Evolutionary conservation across 306 rosid species (phyloP).

Genomic region (Vigna angularis): DNA sequence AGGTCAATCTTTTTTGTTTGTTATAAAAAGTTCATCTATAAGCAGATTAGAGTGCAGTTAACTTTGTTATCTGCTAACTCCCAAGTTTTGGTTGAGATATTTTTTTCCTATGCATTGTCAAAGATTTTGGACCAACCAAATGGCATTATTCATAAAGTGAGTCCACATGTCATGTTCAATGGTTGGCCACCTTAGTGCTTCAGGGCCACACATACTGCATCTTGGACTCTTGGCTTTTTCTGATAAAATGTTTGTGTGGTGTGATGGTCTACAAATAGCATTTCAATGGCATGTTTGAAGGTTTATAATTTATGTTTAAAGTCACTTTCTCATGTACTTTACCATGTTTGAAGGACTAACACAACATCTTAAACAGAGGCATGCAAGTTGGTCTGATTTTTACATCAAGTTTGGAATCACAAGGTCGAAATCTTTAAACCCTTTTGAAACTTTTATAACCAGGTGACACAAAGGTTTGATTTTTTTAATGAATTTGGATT

Average conservation of each 20-base stretch:
- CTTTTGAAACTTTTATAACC: neutral
- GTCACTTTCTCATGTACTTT: neutral
- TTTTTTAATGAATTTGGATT: too few relatives aligned
- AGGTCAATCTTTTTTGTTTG: neutral
- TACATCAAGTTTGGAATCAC: neutral
- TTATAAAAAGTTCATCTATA: neutral
- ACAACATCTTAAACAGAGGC: neutral
- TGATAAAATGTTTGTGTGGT: neutral
- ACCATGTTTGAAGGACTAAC: neutral
- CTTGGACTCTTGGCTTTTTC: conserved; percentile 9
- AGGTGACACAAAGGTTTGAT: too few relatives aligned
- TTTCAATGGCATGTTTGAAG: neutral
- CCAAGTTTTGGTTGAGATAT: neutral
- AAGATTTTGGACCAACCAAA: neutral
- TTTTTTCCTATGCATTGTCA: neutral
- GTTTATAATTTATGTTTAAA: neutral
- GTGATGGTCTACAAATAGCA: neutral
- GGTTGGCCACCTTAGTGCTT: conserved; percentile 40
- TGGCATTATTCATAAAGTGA: conserved; percentile 2
- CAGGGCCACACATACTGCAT: conserved; percentile 40
- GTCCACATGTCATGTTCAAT: conserved; percentile 6
- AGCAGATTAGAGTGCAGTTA: neutral
- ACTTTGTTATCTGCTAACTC: neutral
- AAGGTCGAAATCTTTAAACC: neutral
- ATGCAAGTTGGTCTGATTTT: neutral